phyloP scores from a whole-genome alignment of 768 basidiomycete genomes.

The Auricularia cornea region DNA sequence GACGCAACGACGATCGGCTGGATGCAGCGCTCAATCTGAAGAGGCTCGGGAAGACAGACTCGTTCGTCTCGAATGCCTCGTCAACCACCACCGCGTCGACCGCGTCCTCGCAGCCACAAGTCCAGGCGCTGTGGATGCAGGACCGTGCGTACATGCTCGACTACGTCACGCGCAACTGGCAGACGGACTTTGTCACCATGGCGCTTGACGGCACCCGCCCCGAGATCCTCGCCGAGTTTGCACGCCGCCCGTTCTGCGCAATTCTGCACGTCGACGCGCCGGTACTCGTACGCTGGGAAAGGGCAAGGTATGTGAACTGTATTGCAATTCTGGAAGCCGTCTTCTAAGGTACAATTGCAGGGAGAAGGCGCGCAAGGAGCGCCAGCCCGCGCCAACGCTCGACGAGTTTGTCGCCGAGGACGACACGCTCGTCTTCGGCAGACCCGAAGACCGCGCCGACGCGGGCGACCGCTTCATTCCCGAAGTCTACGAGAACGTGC shows the following conservation, averaged over 20 bases:
- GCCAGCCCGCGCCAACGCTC: constrained; percentile 33
- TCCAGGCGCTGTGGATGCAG: constrained; percentile 28
- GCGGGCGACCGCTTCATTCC: neutral
- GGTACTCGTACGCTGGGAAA: constrained; percentile 53
- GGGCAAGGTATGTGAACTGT: constrained; percentile 39
- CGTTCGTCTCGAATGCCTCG: constrained; percentile 8
- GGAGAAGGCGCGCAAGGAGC: constrained; percentile 7
- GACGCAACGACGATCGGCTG: neutral
- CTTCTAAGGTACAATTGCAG: too few relatives aligned
- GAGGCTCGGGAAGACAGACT: constrained; percentile 12
- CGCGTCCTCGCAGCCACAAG: constrained; percentile 3
- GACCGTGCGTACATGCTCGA: constrained; percentile 51
- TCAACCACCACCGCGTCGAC: constrained; percentile 16
- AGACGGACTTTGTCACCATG: constrained; percentile 64
- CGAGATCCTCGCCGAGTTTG: constrained; percentile 55
- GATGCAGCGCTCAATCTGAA: constrained; percentile 12
- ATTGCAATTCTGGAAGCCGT: too few relatives aligned
- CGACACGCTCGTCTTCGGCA: constrained; percentile 38
- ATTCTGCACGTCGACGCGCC: constrained; percentile 81
- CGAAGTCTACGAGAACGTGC: constrained; percentile 43
- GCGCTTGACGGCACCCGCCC: constrained; percentile 47
- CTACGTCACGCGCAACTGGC: constrained; percentile 78
- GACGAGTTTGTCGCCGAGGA: constrained; percentile 68
- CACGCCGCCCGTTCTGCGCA: constrained; percentile 85
- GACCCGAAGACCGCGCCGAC: neutral